Percentiles rank a stretch among this genome's conserved stretches.
phyloP scores from a whole-genome alignment of 495 filamentous ascomycete species.

The Talaromyces trachyspermus region DNA sequence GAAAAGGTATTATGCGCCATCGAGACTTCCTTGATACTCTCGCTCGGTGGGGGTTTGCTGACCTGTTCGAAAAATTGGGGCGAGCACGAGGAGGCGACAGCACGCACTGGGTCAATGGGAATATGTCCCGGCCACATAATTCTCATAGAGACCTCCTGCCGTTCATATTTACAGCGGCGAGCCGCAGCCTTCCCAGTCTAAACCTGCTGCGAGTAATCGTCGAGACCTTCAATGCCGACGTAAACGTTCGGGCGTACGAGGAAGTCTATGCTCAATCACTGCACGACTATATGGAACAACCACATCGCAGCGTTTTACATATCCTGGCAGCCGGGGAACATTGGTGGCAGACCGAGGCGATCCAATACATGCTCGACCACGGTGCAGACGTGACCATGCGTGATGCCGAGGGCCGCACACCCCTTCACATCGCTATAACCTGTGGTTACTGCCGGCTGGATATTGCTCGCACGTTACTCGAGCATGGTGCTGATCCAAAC shows the following conservation, averaged over 20 bases:
- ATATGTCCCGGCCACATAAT: too few relatives aligned
- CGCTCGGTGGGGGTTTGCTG: too few relatives aligned
- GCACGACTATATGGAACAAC: conserved; percentile 5
- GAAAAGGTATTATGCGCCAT: too few relatives aligned
- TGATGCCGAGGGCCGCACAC: conserved; percentile 29
- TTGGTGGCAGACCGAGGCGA: conserved; percentile 39
- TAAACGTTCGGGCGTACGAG: conserved; percentile 16
- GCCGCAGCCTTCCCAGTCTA: conserved; percentile 31
- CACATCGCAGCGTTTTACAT: conserved; percentile 28
- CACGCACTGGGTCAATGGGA: too few relatives aligned
- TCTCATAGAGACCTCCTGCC: conserved; percentile 16
- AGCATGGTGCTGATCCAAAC: conserved; percentile 31
- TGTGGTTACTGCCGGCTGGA: conserved; percentile 12
- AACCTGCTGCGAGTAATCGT: conserved; percentile 34
- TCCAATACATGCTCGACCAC: conserved; percentile 34
- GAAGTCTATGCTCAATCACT: conserved; percentile 11
- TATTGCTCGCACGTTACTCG: conserved; percentile 22
- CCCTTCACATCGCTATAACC: conserved; percentile 30
- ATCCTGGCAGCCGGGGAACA: conserved; percentile 24
- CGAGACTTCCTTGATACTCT: too few relatives aligned
- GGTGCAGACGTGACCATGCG: conserved; percentile 31
- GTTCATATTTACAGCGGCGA: conserved; percentile 22
- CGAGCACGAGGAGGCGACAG: too few relatives aligned
- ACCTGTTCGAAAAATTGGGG: too few relatives aligned
- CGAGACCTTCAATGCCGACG: conserved; percentile 28